Evolutionary conservation across 2,329 filamentous ascomycete species (phyloP), one percentile per base, ranked within the genome.

Genomic region (Talaromyces rugulosus): DNA sequence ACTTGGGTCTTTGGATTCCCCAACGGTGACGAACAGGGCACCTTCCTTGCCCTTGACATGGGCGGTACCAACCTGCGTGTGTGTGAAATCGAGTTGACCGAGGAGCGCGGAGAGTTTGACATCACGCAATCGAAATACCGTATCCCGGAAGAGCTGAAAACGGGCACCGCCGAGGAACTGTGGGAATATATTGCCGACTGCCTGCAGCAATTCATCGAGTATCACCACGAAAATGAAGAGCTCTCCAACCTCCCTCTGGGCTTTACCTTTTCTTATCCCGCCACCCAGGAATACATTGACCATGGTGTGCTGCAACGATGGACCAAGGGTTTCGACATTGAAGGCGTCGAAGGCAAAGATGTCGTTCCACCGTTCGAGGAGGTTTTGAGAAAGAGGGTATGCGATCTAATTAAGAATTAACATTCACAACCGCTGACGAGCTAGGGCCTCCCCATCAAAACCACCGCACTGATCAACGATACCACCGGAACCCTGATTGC

Each of bases 311-410:
- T 97, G 62, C 93, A 97, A 78, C 88, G 92, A 69, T 98, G 94
- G 94, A 97, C 94, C 68, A 98, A 98, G 82, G 94, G 94, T 2
- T 97, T 97, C 72, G 93, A 97, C 74, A 96, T 98, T 75, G 84
- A 87, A 30, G 93, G 92, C 44, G 92, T 97, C 52, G 93, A 97
- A 80, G 93, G 93, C 59, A 71, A 94, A 56, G 94, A 98, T 71
- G 90, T 96, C 31, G 92, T 96, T 9, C 91, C 91, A 56, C 90
- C 94, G 79, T 89, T 98, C 61, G 90, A 96, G 77, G 85, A 84
- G 58, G 91, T 92, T 27, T 80, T 97, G 63, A 81, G 84, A 63
- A 87, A 87, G 74, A 82, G 87, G 72, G 89, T 90, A 80, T 58
- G 44, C 1, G 6, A 28, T 9, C 3, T 6, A 23, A 54, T 9